Evolutionary conservation across 345 rosid genomes (phyloP), one percentile per base, ranked within the genome.

Genomic region (Gossypium bickii): DNA sequence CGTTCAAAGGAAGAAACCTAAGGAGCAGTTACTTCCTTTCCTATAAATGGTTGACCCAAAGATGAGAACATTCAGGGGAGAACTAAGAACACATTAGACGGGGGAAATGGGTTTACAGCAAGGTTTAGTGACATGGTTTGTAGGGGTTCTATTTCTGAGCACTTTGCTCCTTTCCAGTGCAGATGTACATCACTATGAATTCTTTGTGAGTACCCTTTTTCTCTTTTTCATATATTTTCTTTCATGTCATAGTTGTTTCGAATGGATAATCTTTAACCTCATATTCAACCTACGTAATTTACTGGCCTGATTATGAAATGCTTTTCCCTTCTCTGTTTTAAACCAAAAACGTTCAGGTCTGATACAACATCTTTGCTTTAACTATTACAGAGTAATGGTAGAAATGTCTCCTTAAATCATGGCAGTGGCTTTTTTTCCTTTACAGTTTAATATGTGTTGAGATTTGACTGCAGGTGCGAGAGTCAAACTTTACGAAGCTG

Each of bases 111-210:
- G 59, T 49, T 27, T 29, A 27, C 18, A 7, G 45, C 51, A 69
- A 9, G 51, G 61, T 27, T 49, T 4, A 0, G 59, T 29, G 0
- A 1, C 17, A 9, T 17, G 27, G 8, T 27, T 51, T 18, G 3
- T 51, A 27, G 58, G 60, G 47, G 15, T 17, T 67, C 47, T 47
- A 17, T 48, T 24, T 67, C 57, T 47, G 15, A 24, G 3, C 18
- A 17, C 2, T 12, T 12, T 52, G 60, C 47, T 49, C 24, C 47
- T 51, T 17, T 27, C 25, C 73, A 27, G 16, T 20, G 73, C 72
- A 69, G 73, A 53, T 7, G 60, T 70, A 43, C 73, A 53, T 52
- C 27, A 52, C 17, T 70, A 70, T 10, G 73, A 70, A 1, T 52
- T 70, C 47, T 16, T 70, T 29, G 73, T 70, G 18, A 52, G 73